Conservation (phyloP, 2,329 filamentous ascomycete genomes). For the Cordyceps javanica region DNA sequence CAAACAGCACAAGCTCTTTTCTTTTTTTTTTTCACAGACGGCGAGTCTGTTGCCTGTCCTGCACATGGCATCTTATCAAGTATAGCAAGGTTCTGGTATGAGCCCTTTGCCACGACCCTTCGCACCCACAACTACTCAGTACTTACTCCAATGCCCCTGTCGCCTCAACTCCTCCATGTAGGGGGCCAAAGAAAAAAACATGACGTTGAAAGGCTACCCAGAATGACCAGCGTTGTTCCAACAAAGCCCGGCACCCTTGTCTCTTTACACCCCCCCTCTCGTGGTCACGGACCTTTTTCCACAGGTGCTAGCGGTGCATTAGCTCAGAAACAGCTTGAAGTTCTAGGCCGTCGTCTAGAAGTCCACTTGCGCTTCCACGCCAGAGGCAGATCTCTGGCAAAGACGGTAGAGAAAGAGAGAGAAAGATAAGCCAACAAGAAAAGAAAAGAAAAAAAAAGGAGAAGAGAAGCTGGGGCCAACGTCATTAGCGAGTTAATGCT, state of each 20-base stretch:
- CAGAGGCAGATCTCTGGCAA: too few relatives aligned
- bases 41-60: not conserved
- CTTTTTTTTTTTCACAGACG: not conserved
- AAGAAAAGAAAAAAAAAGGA: not conserved
- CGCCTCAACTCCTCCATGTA: not conserved
- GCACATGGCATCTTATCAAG: not conserved
- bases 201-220: not conserved
- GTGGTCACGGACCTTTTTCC: not conserved
- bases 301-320: not conserved
- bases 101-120: too few relatives aligned
- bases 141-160: not conserved
- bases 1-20: not conserved
- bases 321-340: not conserved
- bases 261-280: not conserved
- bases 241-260: not conserved
- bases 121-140: too few relatives aligned
- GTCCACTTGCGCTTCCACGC: not conserved
- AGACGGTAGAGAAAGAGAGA: not conserved
- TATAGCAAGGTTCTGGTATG: too few relatives aligned
- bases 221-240: not conserved
- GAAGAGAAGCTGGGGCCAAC: not conserved
- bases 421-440: too few relatives aligned
- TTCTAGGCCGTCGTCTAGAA: slow-evolving; percentile 11
- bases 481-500: not conserved
- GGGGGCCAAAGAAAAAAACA: slow-evolving; percentile 2